A percentile compares a stretch with the other conserved stretches of the same genome.
Conservation (phyloP, 352 stramenopile genomes). For the Globisporangium abappressorium region DNA sequence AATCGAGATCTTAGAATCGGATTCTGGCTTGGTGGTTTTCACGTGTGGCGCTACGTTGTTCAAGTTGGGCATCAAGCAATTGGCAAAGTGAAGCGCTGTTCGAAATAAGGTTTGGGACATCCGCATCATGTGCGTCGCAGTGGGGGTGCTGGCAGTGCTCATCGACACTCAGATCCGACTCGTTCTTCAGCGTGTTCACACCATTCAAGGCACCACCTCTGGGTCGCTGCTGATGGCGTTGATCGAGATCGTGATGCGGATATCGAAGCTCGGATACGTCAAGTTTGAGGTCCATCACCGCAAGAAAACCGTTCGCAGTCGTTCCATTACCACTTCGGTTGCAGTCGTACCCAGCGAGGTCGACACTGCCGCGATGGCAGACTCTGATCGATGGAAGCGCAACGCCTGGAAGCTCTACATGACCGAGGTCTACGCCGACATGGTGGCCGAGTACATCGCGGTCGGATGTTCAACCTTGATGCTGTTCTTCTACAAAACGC, state of each 20-base stretch:
- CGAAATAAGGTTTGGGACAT: slow-evolving; percentile 27
- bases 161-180: slow-evolving; percentile 22
- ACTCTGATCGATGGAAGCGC: neutral
- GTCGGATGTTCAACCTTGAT: slow-evolving; percentile 26
- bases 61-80: slow-evolving; percentile 36
- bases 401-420: slow-evolving; percentile 13
- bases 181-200: neutral
- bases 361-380: neutral
- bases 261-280: too few relatives aligned
- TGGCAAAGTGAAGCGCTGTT: slow-evolving; percentile 25
- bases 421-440: slow-evolving; percentile 27
- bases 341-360: neutral
- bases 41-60: slow-evolving; percentile 21
- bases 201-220: too few relatives aligned
- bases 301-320: too few relatives aligned
- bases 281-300: too few relatives aligned
- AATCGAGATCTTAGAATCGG: neutral
- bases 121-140: slow-evolving; percentile 35
- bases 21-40: slow-evolving; percentile 10
- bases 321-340: too few relatives aligned
- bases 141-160: slow-evolving; percentile 22
- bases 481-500: slow-evolving; percentile 29
- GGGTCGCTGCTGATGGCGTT: too few relatives aligned
- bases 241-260: too few relatives aligned
- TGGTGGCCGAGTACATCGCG: slow-evolving; percentile 21